Evolutionary conservation across 805 yeast species (phyloP), one percentile per base, ranked within the genome.

Genomic region (Pichia cephalocereana): DNA sequence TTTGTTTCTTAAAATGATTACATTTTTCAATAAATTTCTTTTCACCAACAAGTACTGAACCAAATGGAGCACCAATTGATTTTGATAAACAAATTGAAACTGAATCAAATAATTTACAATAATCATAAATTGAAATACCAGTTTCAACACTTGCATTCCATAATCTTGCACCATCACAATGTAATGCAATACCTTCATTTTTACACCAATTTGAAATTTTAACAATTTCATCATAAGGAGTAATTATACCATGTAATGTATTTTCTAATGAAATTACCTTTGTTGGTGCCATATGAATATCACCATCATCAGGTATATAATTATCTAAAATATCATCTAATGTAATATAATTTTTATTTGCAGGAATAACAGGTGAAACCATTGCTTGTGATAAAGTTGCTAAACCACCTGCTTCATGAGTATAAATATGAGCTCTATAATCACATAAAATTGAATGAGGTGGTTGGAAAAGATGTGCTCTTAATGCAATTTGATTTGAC

Each of bases 1-100:
- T 78, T 68, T 90, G 96, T 60, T 90, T 90, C 57, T 86, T 83
- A 70, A 89, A 84, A 68, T 89, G 95, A 62, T 81, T 83, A 41
- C 93, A 87, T 59, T 78, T 81, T 57, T 70, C 67, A 53, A 88
- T 82, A 56, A 80, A 74, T 45, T 70, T 67, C 34, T 63, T 58
- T 40, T 70, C 66, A 40, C 96, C 95, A 36, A 88, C 96, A 40
- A 90, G 71, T 6, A 90, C 79, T 15, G 95, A 83, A 8, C 97
- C 97, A 58, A 90, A 81, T 49, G 97, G 96, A 1, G 96, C 96
- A 51, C 96, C 96, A 58, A 90, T 71, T 8, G 93, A 82, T 65
- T 90, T 90, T 43, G 96, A 87, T 45, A 90, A 67, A 65, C 97
- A 90, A 44, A 90, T 73, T n/a, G 96, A 86, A 42, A 90, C 85